These are phyloP conservation scores for Talaromyces sp. DNA, from an alignment of 2,329 filamentous ascomycete species.

Conservation along the genomic window DNA sequence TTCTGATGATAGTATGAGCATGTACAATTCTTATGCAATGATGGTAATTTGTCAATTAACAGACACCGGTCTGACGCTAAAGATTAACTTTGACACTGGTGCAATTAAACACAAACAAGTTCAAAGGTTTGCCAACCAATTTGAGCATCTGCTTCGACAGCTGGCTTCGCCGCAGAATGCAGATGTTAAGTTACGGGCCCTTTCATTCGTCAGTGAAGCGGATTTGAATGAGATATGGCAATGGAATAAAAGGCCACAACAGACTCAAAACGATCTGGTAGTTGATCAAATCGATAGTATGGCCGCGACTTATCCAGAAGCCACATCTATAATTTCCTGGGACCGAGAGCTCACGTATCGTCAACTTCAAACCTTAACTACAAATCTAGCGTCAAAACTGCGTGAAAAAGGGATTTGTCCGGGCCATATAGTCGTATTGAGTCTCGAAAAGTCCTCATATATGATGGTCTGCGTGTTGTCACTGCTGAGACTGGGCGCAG, in stretches of 20 bases:
- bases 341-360: slow-evolving; percentile 32
- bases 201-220: background rate
- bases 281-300: slow-evolving; percentile 3
- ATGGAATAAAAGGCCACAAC: background rate
- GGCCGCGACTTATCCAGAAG: slow-evolving; percentile 21
- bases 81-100: slow-evolving; percentile 10
- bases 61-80: background rate
- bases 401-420: slow-evolving; percentile 27
- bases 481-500: slow-evolving; percentile 20
- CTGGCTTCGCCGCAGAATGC: background rate
- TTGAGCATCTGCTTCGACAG: slow-evolving; percentile 13
- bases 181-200: background rate
- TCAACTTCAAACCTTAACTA: slow-evolving; percentile 32
- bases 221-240: slow-evolving; percentile 7
- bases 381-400: slow-evolving; percentile 30
- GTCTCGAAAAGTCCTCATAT: slow-evolving; percentile 22
- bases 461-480: slow-evolving; percentile 19
- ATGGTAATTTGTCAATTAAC: slow-evolving; percentile 6
- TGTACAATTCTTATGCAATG: slow-evolving; percentile 9
- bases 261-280: background rate
- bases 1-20: background rate
- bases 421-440: slow-evolving; percentile 27
- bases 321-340: slow-evolving; percentile 29
- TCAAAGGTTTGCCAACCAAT: slow-evolving; percentile 5
- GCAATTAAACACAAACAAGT: slow-evolving; percentile 7